Percentiles rank a stretch among this genome's conserved stretches.
These are phyloP conservation scores for Babesia sp. DNA, from an alignment of 169 alveolate species.

Conservation along the genomic window DNA sequence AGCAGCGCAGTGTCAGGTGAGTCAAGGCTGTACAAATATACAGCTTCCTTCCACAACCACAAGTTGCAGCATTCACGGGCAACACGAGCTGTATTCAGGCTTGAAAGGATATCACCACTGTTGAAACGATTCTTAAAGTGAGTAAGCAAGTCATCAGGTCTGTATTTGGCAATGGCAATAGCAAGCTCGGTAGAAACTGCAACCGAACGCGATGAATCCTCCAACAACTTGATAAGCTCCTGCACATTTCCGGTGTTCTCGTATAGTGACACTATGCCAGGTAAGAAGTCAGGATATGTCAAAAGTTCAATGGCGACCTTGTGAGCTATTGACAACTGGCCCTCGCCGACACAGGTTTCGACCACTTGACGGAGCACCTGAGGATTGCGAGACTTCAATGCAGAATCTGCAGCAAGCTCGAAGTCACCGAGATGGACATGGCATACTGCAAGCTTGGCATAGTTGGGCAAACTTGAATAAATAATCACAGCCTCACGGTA, in stretches of 20 bases:
- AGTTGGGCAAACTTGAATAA: slow-evolving; percentile 92
- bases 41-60: slow-evolving; percentile 86
- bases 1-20: slow-evolving; percentile 95
- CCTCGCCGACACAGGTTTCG: slow-evolving; percentile 86
- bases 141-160: slow-evolving; percentile 96
- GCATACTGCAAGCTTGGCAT: slow-evolving; percentile 96
- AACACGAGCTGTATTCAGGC: slow-evolving; percentile 91
- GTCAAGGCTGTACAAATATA: slow-evolving; percentile 91
- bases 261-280: slow-evolving; percentile 79
- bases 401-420: slow-evolving; percentile 96
- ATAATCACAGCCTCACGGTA: slow-evolving; percentile 91
- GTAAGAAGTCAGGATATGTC: slow-evolving; percentile 98
- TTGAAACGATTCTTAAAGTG: slow-evolving; percentile 86
- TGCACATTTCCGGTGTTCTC: slow-evolving; percentile 63
- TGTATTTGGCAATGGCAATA: slow-evolving; percentile 95
- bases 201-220: slow-evolving; percentile 57
- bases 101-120: slow-evolving; percentile 31
- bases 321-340: slow-evolving; percentile 90
- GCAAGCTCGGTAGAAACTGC: slow-evolving; percentile 98
- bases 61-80: slow-evolving; percentile 88
- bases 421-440: slow-evolving; percentile 91
- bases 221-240: slow-evolving; percentile 64
- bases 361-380: slow-evolving; percentile 91
- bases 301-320: slow-evolving; percentile 94
- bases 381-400: slow-evolving; percentile 97